Percentiles rank a stretch among this genome's conserved stretches.
Conservation (phyloP, 2,329 filamentous ascomycete genomes). For the Aspergillus intermedius region DNA sequence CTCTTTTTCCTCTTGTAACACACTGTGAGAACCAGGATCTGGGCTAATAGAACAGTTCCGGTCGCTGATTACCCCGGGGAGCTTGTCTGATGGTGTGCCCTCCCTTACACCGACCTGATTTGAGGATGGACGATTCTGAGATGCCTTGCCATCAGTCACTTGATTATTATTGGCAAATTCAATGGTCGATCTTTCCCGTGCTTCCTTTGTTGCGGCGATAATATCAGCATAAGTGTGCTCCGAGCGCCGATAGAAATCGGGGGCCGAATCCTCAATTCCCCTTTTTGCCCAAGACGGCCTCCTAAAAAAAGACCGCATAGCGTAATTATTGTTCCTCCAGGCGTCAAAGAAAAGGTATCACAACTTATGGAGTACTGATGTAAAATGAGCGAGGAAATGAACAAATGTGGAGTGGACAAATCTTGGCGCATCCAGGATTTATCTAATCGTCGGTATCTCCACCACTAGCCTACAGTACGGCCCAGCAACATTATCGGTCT, state of each 20-base stretch:
- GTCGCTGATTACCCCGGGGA: neutral
- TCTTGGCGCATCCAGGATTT: too few relatives aligned
- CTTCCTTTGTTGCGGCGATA: constrained; percentile 35
- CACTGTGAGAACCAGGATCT: neutral
- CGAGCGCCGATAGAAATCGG: constrained; percentile 45
- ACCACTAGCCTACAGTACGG: neutral
- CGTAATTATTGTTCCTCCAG: neutral
- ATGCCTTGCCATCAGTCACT: constrained; percentile 8
- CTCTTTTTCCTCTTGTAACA: neutral
- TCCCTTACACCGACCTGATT: constrained; percentile 1
- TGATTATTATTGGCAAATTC: constrained; percentile 1
- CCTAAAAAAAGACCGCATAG: constrained; percentile 49
- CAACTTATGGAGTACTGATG: too few relatives aligned
- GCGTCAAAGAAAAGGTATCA: too few relatives aligned
- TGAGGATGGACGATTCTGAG: constrained; percentile 21
- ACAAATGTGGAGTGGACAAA: too few relatives aligned
- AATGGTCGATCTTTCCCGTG: constrained; percentile 20
- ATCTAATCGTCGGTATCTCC: neutral
- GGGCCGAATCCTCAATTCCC: constrained; percentile 25
- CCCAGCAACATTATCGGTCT: neutral
- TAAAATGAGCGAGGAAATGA: too few relatives aligned
- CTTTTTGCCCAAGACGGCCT: constrained; percentile 47
- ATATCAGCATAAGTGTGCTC: constrained; percentile 43
- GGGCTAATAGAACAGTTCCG: neutral
- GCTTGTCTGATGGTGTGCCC: neutral